phyloP scores from a whole-genome alignment of 225 moss, liverwort and hornwort genomes.

The Pseudoscleropodium purum region DNA sequence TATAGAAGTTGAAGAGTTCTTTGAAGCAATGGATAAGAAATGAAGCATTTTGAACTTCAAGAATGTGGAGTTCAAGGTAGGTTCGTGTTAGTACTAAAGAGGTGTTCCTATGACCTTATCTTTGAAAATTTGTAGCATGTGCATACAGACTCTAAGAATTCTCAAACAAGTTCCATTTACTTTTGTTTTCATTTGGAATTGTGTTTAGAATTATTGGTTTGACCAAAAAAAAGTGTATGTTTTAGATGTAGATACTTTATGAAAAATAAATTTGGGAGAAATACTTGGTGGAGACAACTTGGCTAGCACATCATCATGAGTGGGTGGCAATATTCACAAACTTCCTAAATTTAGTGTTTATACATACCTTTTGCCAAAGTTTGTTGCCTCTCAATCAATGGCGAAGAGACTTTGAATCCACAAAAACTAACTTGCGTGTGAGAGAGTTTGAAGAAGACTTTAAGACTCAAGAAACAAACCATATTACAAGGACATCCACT shows the following conservation, averaged over 20 bases:
- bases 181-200: background rate
- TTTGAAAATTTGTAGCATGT: background rate
- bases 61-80: background rate
- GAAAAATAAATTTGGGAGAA: background rate
- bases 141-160: background rate
- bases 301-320: accelerated
- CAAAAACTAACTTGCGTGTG: background rate
- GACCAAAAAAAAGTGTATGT: background rate
- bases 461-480: background rate
- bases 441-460: background rate
- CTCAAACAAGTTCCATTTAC: background rate
- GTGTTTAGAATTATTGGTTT: background rate
- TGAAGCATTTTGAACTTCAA: background rate
- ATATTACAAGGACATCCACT: background rate
- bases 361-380: too few relatives aligned
- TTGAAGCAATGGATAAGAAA: background rate
- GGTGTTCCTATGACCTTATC: too few relatives aligned
- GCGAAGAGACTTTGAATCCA: background rate
- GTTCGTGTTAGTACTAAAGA: background rate
- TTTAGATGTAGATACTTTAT: background rate
- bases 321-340: accelerated
- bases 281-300: too few relatives aligned
- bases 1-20: background rate
- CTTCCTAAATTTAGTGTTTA: accelerated
- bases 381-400: background rate